phyloP scores from a whole-genome alignment of 2,329 filamentous ascomycete genomes.

The Colletotrichum gloeosporioides region DNA sequence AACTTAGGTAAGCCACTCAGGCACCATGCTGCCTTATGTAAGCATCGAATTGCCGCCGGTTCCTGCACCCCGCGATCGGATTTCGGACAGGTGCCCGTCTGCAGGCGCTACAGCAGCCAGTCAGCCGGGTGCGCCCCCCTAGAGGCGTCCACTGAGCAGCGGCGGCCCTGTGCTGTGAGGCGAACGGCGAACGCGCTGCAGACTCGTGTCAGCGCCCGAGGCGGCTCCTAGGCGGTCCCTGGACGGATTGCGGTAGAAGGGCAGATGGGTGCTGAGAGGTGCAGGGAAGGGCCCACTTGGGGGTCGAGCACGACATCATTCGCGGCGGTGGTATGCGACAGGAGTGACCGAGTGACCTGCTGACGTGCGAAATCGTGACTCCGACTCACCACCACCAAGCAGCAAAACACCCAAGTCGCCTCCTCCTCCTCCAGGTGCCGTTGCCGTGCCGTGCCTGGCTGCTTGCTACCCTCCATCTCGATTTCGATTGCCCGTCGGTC shows the following conservation, averaged over 20 bases:
- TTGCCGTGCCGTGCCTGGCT: neutral
- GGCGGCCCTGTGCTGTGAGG: neutral
- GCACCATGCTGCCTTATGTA: too few species aligned
- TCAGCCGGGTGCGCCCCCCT: neutral
- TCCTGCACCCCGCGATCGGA: conserved; percentile 1
- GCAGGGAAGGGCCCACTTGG: neutral
- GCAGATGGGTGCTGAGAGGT: neutral
- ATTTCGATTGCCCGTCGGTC: neutral
- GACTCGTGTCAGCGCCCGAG: neutral
- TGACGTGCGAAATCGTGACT: conserved; percentile 23
- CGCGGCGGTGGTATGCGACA: neutral
- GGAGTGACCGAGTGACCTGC: conserved; percentile 2
- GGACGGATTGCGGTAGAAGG: neutral
- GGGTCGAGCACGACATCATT: conserved; percentile 19
- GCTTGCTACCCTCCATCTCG: conserved; percentile 1
- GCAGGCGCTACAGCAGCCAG: neutral
- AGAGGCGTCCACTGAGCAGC: neutral
- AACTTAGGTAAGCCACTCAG: neutral
- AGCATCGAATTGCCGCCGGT: neutral
- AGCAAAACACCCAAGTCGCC: neutral
- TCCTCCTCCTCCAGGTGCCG: neutral
- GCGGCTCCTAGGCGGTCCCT: neutral
- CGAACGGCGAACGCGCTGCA: neutral
- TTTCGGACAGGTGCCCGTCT: neutral
- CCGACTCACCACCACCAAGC: neutral